These are phyloP conservation scores for Stereocaulon alpinum DNA, from an alignment of 495 filamentous ascomycete genomes.

Conservation along the genomic window DNA sequence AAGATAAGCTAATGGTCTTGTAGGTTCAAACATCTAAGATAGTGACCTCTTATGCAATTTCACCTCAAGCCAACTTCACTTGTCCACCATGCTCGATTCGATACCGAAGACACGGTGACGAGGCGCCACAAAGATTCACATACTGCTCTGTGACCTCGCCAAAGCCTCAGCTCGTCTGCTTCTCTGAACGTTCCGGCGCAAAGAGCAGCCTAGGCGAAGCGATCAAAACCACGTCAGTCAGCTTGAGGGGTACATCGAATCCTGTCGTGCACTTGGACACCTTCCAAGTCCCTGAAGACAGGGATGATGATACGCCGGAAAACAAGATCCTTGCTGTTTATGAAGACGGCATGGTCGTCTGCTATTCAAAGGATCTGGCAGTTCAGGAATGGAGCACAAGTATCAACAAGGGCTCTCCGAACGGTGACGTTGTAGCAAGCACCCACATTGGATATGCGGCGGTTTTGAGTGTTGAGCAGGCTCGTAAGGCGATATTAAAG, in stretches of 20 bases:
- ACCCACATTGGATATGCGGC: slow-evolving; percentile 32
- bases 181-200: slow-evolving; percentile 33
- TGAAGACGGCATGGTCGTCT: slow-evolving; percentile 27
- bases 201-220: slow-evolving; percentile 17
- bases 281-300: background rate
- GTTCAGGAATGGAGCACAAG: slow-evolving; percentile 11
- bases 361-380: slow-evolving; percentile 10
- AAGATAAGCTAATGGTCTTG: slow-evolving; percentile 19
- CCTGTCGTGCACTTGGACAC: slow-evolving; percentile 25
- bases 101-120: slow-evolving; percentile 41
- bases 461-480: slow-evolving; percentile 30
- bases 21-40: slow-evolving; percentile 72
- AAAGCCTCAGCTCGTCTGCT: slow-evolving; percentile 41
- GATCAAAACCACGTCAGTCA: slow-evolving; percentile 9
- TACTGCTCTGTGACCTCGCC: slow-evolving; percentile 45
- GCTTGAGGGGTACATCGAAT: slow-evolving; percentile 18
- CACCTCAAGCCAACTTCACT: slow-evolving; percentile 68
- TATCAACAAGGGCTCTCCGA: slow-evolving; percentile 27
- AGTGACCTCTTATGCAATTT: slow-evolving; percentile 74
- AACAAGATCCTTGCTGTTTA: slow-evolving; percentile 39
- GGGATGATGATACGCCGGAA: background rate
- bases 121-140: slow-evolving; percentile 55
- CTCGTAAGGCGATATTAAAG: slow-evolving; percentile 35
- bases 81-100: slow-evolving; percentile 69
- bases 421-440: slow-evolving; percentile 28